These are phyloP conservation scores for Pyricularia grisea DNA, from an alignment of 2,329 filamentous ascomycete species.

Conservation along the genomic window DNA sequence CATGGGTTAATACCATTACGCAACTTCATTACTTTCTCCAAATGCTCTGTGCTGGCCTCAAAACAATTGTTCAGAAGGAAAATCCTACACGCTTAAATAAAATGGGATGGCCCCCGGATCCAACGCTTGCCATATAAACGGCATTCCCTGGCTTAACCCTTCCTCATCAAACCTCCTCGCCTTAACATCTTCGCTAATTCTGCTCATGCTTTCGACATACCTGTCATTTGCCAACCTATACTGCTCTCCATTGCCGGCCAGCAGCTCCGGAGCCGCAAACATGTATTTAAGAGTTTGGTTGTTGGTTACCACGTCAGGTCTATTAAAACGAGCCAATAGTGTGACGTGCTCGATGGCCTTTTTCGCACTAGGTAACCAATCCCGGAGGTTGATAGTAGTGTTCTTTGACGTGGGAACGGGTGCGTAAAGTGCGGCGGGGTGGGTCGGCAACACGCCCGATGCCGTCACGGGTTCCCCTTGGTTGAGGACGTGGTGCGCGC, in stretches of 20 bases:
- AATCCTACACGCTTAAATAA: constrained; percentile 5
- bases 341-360: constrained; percentile 25
- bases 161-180: constrained; percentile 28
- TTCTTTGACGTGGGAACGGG: constrained; percentile 27
- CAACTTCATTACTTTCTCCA: too few species aligned
- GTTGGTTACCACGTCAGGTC: constrained; percentile 24
- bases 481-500: constrained; percentile 31
- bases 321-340: constrained; percentile 28
- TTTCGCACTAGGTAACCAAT: constrained; percentile 22
- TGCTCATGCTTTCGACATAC: constrained; percentile 26
- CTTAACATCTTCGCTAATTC: constrained; percentile 26
- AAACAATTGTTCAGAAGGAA: too few species aligned
- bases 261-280: constrained; percentile 26
- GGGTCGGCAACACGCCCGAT: constrained; percentile 29
- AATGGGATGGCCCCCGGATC: constrained; percentile 13
- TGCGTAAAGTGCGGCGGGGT: constrained; percentile 29
- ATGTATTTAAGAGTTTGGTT: constrained; percentile 29
- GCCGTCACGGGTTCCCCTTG: constrained; percentile 26
- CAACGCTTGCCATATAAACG: constrained; percentile 28
- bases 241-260: constrained; percentile 20
- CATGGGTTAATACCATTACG: too few species aligned
- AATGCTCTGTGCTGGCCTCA: too few species aligned
- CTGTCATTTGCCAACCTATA: constrained; percentile 21
- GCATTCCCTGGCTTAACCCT: constrained; percentile 35
- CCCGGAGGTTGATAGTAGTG: constrained; percentile 15